Evolutionary conservation across 306 rosid species (phyloP).

Genomic region (Cicer chorassanicum): DNA sequence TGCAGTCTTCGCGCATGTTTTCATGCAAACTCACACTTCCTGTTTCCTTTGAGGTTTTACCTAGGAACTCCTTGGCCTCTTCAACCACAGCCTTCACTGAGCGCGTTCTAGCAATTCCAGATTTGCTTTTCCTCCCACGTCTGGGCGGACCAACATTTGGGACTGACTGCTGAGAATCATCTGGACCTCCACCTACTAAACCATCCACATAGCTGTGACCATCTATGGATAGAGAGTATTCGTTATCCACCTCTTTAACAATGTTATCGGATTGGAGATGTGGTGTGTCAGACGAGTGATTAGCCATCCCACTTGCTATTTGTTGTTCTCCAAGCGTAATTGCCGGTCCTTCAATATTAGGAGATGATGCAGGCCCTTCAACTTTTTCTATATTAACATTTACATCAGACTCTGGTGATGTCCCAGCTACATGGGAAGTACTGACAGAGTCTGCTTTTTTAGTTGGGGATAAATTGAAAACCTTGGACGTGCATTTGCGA

Average conservation of each 20-base stretch:
- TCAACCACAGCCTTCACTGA: slow-evolving; percentile 77
- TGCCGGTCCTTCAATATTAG: slow-evolving; percentile 44
- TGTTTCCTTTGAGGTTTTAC: slow-evolving; percentile 55
- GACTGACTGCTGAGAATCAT: slow-evolving; percentile 75
- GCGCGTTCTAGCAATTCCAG: slow-evolving; percentile 70
- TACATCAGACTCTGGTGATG: slow-evolving; percentile 47
- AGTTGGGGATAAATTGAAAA: slow-evolving; percentile 69
- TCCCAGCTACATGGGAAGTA: slow-evolving; percentile 50
- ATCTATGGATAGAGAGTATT: slow-evolving; percentile 54
- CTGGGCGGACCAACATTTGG: slow-evolving; percentile 52
- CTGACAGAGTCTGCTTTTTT: slow-evolving; percentile 53
- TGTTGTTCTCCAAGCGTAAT: slow-evolving; percentile 46
- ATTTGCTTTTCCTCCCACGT: slow-evolving; percentile 53
- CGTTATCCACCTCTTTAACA: slow-evolving; percentile 48
- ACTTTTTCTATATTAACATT: slow-evolving; percentile 45
- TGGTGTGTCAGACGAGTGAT: slow-evolving; percentile 44
- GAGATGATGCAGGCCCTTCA: slow-evolving; percentile 44
- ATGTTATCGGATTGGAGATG: slow-evolving; percentile 47
- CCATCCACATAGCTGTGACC: slow-evolving; percentile 62
- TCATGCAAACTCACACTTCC: slow-evolving; percentile 51
- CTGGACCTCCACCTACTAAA: slow-evolving; percentile 63
- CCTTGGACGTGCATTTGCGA: slow-evolving; percentile 67
- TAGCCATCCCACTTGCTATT: slow-evolving; percentile 45
- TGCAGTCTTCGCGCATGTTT: slow-evolving; percentile 63
- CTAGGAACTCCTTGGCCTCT: slow-evolving; percentile 74